phyloP scores from a whole-genome alignment of 2,329 filamentous ascomycete genomes.

The Arthroderma sp. region DNA sequence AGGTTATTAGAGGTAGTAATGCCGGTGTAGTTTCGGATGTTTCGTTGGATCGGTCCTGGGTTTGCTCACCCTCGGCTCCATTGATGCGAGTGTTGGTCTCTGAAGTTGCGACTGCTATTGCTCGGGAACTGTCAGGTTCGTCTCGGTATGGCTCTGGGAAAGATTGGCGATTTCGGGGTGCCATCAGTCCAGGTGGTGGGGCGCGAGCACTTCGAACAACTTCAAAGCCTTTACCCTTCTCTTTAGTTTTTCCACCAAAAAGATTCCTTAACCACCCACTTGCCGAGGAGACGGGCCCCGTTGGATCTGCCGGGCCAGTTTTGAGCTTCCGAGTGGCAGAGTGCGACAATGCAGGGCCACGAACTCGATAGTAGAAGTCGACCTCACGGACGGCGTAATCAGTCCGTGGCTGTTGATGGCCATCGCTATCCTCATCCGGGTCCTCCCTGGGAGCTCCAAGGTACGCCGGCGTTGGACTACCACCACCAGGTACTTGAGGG shows the following conservation, averaged over 20 bases:
- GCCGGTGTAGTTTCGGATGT: slow-evolving; percentile 28
- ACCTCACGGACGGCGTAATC: slow-evolving; percentile 92
- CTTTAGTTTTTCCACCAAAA: slow-evolving; percentile 75
- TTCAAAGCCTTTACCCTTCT: slow-evolving; percentile 92
- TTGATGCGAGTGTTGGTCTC: slow-evolving; percentile 6
- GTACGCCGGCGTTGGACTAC: slow-evolving; percentile 41
- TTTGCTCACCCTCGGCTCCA: slow-evolving; percentile 6
- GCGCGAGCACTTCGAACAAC: slow-evolving; percentile 84
- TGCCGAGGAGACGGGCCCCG: slow-evolving; percentile 76
- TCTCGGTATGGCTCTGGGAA: slow-evolving; percentile 54
- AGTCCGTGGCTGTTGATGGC: slow-evolving; percentile 41
- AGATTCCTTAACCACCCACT: slow-evolving; percentile 76
- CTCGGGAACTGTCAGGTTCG: slow-evolving; percentile 28
- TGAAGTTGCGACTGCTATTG: slow-evolving; percentile 12
- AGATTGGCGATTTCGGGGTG: slow-evolving; percentile 37
- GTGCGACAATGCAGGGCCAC: slow-evolving; percentile 75
- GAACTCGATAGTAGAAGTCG: slow-evolving; percentile 90
- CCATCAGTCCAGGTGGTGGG: slow-evolving; percentile 56
- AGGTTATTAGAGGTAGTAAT: slow-evolving; percentile 47
- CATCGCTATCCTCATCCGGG: slow-evolving; percentile 37
- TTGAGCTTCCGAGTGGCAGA: slow-evolving; percentile 72
- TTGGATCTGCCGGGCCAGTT: slow-evolving; percentile 89
- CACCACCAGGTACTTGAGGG: slow-evolving; percentile 31
- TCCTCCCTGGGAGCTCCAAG: slow-evolving; percentile 41
- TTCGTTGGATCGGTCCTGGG: neutral